phyloP scores from a whole-genome alignment of 257 asterid species.

The Solanum infundibuliforme region DNA sequence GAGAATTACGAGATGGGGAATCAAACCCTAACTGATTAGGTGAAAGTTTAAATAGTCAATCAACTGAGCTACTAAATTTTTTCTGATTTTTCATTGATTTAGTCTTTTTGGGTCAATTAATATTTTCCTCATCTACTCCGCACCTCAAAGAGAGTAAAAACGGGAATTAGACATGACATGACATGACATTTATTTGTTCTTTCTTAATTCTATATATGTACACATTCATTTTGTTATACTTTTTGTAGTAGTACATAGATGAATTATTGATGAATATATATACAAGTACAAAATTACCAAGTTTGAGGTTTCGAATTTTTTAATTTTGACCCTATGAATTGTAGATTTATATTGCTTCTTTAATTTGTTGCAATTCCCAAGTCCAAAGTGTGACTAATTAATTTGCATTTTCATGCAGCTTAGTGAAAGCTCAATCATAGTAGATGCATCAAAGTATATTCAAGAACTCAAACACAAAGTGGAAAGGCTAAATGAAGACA shows the following conservation, averaged over 20 bases:
- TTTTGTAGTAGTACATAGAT: not conserved
- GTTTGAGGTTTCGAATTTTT: not conserved
- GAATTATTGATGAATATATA: not conserved
- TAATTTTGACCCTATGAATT: not conserved
- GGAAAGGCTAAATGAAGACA: slow-evolving; percentile 48
- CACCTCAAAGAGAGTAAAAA: not conserved
- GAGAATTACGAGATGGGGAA: not conserved
- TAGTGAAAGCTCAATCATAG: slow-evolving; percentile 57
- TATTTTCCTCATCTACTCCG: not conserved
- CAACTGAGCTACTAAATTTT: too few species aligned
- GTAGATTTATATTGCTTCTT: not conserved
- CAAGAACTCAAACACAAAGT: slow-evolving; percentile 69
- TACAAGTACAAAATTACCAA: not conserved
- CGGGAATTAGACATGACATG: not conserved
- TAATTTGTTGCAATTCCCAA: not conserved
- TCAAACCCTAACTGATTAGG: not conserved
- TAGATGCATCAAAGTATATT: slow-evolving; percentile 71
- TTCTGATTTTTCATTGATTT: not conserved
- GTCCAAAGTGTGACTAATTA: not conserved
- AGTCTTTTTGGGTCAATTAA: not conserved
- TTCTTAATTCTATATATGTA: not conserved
- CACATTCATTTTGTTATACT: not conserved
- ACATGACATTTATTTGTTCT: not conserved
- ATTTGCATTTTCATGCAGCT: slow-evolving; percentile 21
- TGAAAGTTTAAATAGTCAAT: not conserved